A percentile compares a stretch with the other conserved stretches of the same genome.
phyloP scores from a whole-genome alignment of 352 stramenopile species.

The Pythium aquatile region DNA sequence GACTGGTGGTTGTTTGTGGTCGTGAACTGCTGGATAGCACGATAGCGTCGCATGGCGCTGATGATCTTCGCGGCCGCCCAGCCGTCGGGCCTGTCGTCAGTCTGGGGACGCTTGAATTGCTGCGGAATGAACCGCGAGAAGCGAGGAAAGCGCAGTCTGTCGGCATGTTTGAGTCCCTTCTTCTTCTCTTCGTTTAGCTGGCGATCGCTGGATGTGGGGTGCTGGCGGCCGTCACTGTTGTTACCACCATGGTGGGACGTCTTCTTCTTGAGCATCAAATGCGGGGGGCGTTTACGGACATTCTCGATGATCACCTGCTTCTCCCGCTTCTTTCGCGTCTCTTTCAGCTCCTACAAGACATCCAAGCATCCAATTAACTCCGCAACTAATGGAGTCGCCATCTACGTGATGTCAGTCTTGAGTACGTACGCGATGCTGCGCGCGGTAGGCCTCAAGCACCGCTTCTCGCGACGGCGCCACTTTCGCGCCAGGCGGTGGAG shows the following conservation, averaged over 20 bases:
- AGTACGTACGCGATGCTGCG: conserved; percentile 35
- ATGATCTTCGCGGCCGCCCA: conserved; percentile 60
- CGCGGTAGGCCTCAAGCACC: conserved; percentile 46
- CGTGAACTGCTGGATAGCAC: conserved; percentile 45
- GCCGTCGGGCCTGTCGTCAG: conserved; percentile 40
- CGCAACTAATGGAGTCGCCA: background rate
- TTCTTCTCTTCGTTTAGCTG: conserved; percentile 5
- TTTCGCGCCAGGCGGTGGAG: background rate
- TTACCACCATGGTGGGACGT: conserved; percentile 7
- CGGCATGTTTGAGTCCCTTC: background rate
- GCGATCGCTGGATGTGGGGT: background rate
- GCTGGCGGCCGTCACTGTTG: background rate
- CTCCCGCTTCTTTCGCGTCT: conserved; percentile 44
- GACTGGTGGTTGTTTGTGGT: conserved; percentile 33
- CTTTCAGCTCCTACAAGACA: conserved; percentile 37
- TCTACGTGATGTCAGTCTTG: background rate
- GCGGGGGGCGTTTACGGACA: conserved; percentile 37
- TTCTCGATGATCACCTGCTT: conserved; percentile 66
- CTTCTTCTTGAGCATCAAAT: conserved; percentile 37
- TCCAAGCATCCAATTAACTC: background rate
- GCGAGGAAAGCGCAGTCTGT: conserved; percentile 14
- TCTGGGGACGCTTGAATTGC: conserved; percentile 31
- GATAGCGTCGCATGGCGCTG: conserved; percentile 54
- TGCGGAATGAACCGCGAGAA: conserved; percentile 40
- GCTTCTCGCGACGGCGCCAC: conserved; percentile 27